These are phyloP conservation scores for Pterocarpus santalinus DNA, from an alignment of 306 rosid species.

Conservation along the genomic window DNA sequence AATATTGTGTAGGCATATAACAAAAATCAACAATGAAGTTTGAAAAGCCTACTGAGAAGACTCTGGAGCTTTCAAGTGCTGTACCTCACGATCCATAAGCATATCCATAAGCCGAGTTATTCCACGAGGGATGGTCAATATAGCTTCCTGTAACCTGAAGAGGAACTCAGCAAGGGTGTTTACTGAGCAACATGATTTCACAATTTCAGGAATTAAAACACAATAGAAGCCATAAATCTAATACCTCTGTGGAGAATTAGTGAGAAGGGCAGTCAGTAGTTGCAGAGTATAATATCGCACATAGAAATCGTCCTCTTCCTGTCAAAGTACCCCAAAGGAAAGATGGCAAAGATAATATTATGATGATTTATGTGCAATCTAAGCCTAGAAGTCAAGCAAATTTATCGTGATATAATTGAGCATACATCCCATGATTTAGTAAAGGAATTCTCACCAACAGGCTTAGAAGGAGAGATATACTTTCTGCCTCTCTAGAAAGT, in stretches of 20 bases:
- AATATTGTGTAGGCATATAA: conserved; percentile 16
- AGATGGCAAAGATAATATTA: conserved; percentile 13
- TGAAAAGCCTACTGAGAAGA: conserved; percentile 22
- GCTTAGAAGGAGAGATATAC: conserved; percentile 88
- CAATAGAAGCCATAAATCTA: conserved; percentile 40
- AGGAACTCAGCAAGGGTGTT: conserved; percentile 55
- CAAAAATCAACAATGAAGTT: conserved; percentile 1
- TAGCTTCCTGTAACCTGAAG: conserved; percentile 95
- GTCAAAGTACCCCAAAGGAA: conserved; percentile 49
- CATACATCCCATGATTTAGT: conserved; percentile 20
- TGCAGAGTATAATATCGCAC: conserved; percentile 94
- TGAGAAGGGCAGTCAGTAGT: conserved; percentile 89
- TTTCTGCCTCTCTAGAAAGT: conserved; percentile 88
- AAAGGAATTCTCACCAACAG: conserved; percentile 75
- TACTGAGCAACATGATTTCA: conserved; percentile 35
- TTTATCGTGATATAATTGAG: conserved; percentile 2
- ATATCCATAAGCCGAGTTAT: conserved; percentile 96
- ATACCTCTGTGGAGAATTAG: conserved; percentile 89
- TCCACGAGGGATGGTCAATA: conserved; percentile 90
- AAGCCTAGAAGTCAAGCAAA: conserved; percentile 38
- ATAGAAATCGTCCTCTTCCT: conserved; percentile 97
- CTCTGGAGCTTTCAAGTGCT: conserved; percentile 31
- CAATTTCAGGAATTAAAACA: conserved; percentile 29
- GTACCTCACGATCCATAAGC: conserved; percentile 99
- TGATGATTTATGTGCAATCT: conserved; percentile 25